Conservation (phyloP, 495 filamentous ascomycete species). For the Penicillium angulare region DNA sequence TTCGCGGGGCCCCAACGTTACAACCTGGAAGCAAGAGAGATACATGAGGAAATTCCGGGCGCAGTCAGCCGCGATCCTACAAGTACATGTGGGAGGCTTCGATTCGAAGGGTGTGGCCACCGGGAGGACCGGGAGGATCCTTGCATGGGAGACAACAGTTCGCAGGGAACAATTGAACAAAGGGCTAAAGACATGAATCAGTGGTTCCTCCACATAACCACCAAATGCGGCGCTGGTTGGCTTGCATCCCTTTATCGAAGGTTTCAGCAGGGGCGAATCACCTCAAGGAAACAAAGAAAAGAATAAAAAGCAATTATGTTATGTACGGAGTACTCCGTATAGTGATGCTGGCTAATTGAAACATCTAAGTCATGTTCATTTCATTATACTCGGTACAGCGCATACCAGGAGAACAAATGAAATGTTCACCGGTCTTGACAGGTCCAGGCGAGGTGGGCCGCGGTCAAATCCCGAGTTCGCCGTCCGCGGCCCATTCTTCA, state of each 20-base stretch:
- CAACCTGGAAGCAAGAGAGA: conserved; percentile 4
- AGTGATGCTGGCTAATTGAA: not conserved
- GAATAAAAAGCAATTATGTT: no score
- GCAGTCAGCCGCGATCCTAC: not conserved
- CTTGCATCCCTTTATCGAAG: not conserved
- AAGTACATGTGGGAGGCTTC: no score
- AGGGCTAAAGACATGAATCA: not conserved
- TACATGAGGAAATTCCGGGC: not conserved
- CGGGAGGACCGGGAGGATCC: not conserved
- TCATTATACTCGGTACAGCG: no score
- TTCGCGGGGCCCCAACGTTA: conserved; percentile 27
- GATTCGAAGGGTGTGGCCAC: not conserved
- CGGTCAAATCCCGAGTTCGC: not conserved
- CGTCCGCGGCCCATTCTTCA: not conserved
- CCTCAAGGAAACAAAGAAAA: no score
- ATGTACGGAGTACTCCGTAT: no score
- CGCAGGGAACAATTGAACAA: not conserved
- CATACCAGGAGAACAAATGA: no score
- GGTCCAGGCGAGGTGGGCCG: not conserved
- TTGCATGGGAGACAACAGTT: not conserved
- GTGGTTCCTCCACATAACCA: not conserved
- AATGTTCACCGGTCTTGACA: not conserved
- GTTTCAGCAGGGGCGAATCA: not conserved
- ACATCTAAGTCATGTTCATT: not conserved
- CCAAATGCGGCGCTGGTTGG: not conserved